These are phyloP conservation scores for Xerocomellus amylosporus DNA, from an alignment of 768 basidiomycete species.

Conservation along the genomic window DNA sequence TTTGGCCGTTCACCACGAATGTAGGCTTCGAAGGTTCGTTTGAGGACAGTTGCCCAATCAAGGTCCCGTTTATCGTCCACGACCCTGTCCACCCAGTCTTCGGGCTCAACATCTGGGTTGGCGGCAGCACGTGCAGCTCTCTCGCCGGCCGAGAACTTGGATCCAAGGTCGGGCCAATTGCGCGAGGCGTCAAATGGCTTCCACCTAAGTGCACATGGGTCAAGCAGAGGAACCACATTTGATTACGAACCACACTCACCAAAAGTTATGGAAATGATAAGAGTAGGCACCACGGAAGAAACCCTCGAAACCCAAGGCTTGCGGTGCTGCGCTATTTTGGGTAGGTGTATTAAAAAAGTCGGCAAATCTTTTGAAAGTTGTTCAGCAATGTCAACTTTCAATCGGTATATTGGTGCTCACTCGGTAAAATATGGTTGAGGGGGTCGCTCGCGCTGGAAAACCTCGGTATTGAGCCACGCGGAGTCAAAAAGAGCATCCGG, in stretches of 20 bases:
- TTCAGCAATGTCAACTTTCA: background rate
- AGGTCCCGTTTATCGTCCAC: conserved; percentile 76
- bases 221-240: background rate
- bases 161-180: conserved; percentile 95
- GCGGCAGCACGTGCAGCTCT: conserved; percentile 53
- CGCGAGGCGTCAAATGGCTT: conserved; percentile 87
- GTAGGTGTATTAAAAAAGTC: conserved; percentile 86
- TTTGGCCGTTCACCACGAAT: conserved; percentile 89
- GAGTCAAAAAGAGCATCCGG: conserved; percentile 97
- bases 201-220: conserved; percentile 62
- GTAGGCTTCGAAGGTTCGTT: conserved; percentile 93
- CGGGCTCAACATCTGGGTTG: conserved; percentile 31
- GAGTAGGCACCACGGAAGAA: conserved; percentile 96
- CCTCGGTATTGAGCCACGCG: conserved; percentile 94
- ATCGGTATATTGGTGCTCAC: conserved; percentile 39
- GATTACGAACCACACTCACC: conserved; percentile 45
- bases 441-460: conserved; percentile 87
- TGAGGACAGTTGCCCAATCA: conserved; percentile 91
- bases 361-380: conserved; percentile 55
- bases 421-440: conserved; percentile 92
- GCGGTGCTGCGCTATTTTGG: conserved; percentile 73
- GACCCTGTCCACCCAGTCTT: conserved; percentile 42
- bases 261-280: conserved; percentile 95
- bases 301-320: conserved; percentile 87
- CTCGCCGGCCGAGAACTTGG: conserved; percentile 75